These are phyloP conservation scores for Serendipita vermifera DNA, from an alignment of 768 basidiomycete genomes.

Conservation along the genomic window DNA sequence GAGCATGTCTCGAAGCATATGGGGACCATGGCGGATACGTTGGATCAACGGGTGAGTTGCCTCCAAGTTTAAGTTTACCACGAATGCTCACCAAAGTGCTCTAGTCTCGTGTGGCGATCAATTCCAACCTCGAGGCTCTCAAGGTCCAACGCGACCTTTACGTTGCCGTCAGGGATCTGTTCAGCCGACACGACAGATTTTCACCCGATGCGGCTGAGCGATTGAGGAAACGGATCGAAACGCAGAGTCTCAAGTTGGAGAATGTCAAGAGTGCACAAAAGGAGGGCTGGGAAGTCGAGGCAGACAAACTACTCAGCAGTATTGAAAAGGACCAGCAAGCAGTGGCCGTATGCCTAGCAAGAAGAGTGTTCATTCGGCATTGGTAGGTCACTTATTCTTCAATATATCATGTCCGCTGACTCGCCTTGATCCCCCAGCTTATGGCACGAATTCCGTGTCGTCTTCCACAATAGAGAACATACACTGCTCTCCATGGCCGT, in stretches of 20 bases:
- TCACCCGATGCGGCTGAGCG: conserved; percentile 81
- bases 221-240: conserved; percentile 74
- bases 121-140: background rate
- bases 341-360: conserved; percentile 57
- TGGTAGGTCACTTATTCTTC: conserved; percentile 38
- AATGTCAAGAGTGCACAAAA: conserved; percentile 53
- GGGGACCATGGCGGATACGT: conserved; percentile 56
- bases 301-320: conserved; percentile 51
- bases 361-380: conserved; percentile 78
- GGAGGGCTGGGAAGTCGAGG: conserved; percentile 78
- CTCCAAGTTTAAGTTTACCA: background rate
- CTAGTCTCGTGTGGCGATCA: background rate
- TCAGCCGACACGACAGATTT: conserved; percentile 76
- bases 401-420: background rate
- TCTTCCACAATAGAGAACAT: conserved; percentile 84
- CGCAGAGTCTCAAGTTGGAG: conserved; percentile 62
- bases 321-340: conserved; percentile 81
- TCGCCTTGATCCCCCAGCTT: conserved; percentile 36
- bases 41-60: conserved; percentile 54
- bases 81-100: conserved; percentile 39
- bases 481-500: conserved; percentile 61
- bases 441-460: conserved; percentile 92
- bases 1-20: conserved; percentile 52
- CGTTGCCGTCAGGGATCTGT: conserved; percentile 73
- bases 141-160: conserved; percentile 76